Evolutionary conservation across 148 eudicot species (phyloP).

Genomic region (Amaranthus palmeri): DNA sequence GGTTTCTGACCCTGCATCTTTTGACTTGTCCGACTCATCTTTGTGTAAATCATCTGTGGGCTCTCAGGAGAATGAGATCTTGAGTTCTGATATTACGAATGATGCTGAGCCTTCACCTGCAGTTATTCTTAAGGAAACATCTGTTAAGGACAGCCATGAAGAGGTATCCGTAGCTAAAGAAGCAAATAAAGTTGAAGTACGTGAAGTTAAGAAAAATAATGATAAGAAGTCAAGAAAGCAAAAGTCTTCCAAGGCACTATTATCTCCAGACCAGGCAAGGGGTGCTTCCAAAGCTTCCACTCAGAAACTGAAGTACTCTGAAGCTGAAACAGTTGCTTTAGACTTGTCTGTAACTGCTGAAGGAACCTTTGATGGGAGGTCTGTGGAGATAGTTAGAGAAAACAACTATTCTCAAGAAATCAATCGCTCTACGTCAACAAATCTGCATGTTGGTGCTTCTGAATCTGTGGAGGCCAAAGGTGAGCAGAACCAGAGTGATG

Average conservation of each 20-base stretch:
- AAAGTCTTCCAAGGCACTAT: constrained; percentile 67
- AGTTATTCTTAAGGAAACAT: constrained; percentile 22
- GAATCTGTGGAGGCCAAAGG: constrained; percentile 25
- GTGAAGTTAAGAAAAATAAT: constrained; percentile 48
- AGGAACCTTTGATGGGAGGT: constrained; percentile 18
- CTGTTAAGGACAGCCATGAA: constrained; percentile 24
- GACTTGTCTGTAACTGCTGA: constrained; percentile 17
- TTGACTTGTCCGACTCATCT: constrained; percentile 22
- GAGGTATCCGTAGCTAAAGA: constrained; percentile 41
- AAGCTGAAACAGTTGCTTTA: constrained; percentile 24
- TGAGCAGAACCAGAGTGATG: constrained; percentile 26
- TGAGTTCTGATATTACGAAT: constrained; percentile 24
- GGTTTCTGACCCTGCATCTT: constrained; percentile 16
- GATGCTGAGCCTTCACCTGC: constrained; percentile 16
- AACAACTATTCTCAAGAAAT: constrained; percentile 15
- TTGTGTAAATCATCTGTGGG: constrained; percentile 20
- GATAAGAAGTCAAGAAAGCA: constrained; percentile 80
- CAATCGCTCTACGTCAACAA: constrained; percentile 24
- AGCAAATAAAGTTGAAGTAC: constrained; percentile 39
- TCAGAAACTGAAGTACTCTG: constrained; percentile 45
- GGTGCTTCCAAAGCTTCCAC: constrained; percentile 35
- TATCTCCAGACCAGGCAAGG: constrained; percentile 52
- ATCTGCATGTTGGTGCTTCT: constrained; percentile 17
- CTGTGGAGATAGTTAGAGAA: constrained; percentile 22
- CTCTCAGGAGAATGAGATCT: constrained; percentile 17